Evolutionary conservation across 1,284 basidiomycete genomes (phyloP).

Genomic region (Caloboletus inedulis): DNA sequence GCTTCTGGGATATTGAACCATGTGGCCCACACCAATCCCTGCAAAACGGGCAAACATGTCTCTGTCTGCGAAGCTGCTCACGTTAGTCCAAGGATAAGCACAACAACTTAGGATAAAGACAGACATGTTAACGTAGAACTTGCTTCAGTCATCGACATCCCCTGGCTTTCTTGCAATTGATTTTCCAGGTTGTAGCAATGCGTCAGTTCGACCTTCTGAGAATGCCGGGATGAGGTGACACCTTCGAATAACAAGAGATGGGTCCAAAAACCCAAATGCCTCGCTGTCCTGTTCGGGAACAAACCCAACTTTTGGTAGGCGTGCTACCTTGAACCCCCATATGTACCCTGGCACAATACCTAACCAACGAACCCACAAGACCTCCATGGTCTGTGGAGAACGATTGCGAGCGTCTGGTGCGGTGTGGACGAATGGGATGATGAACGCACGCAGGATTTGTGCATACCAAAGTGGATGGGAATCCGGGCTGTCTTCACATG

Average conservation of each 20-base stretch:
- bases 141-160: background rate
- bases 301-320: background rate
- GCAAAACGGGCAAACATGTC: too few species aligned
- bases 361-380: background rate
- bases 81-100: background rate
- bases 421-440: background rate
- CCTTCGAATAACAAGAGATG: background rate
- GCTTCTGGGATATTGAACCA: too few species aligned
- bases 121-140: background rate
- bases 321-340: background rate
- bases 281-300: background rate
- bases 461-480: background rate
- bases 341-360: background rate
- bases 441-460: background rate
- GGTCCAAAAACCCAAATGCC: background rate
- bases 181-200: background rate
- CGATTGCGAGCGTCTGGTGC: background rate
- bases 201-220: background rate
- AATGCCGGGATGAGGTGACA: background rate
- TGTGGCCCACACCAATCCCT: too few species aligned
- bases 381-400: background rate
- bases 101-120: background rate
- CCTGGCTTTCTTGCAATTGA: background rate
- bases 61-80: too few species aligned
- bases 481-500: background rate